Conservation (phyloP, 2,329 filamentous ascomycete species). For the Aspergillus tanneri region DNA sequence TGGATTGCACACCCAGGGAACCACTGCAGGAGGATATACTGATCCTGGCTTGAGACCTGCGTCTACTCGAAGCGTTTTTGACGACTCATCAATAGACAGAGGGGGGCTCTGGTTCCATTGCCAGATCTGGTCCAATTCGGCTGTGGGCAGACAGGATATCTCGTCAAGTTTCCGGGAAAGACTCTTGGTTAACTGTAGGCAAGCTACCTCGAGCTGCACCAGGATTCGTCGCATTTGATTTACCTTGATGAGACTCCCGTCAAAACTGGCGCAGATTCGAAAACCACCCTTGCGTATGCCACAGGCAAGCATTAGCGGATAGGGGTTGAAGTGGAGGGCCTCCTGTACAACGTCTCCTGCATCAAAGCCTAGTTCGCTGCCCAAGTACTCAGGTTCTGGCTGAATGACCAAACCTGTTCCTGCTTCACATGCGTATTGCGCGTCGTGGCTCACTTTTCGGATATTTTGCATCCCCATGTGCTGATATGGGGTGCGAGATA, state of each 20-base stretch:
- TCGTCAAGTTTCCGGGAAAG: conserved; percentile 29
- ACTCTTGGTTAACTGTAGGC: conserved; percentile 26
- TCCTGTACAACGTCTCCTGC: conserved; percentile 37
- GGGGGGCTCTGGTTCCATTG: conserved; percentile 42
- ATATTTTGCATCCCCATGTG: conserved; percentile 54
- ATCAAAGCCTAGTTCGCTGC: conserved; percentile 39
- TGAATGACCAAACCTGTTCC: conserved; percentile 41
- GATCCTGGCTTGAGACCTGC: conserved; percentile 23
- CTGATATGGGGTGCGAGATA: conserved; percentile 46
- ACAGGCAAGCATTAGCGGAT: conserved; percentile 52
- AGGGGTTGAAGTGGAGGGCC: conserved; percentile 48
- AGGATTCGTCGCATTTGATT: conserved; percentile 42
- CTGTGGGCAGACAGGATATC: conserved; percentile 39
- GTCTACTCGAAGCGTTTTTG: conserved; percentile 24
- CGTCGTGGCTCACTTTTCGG: conserved; percentile 41
- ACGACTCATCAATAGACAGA: conserved; percentile 31
- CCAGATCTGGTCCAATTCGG: conserved; percentile 47
- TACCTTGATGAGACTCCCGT: conserved; percentile 36
- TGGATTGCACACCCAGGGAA: conserved; percentile 32
- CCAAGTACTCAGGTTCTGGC: conserved; percentile 38
- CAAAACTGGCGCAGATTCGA: conserved; percentile 47
- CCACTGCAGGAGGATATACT: conserved; percentile 34
- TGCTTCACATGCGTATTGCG: conserved; percentile 39
- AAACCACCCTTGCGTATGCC: conserved; percentile 46
- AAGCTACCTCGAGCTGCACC: conserved; percentile 36